Conservation (phyloP, 2,329 filamentous ascomycete genomes). For the Epichloe glyceriae region DNA sequence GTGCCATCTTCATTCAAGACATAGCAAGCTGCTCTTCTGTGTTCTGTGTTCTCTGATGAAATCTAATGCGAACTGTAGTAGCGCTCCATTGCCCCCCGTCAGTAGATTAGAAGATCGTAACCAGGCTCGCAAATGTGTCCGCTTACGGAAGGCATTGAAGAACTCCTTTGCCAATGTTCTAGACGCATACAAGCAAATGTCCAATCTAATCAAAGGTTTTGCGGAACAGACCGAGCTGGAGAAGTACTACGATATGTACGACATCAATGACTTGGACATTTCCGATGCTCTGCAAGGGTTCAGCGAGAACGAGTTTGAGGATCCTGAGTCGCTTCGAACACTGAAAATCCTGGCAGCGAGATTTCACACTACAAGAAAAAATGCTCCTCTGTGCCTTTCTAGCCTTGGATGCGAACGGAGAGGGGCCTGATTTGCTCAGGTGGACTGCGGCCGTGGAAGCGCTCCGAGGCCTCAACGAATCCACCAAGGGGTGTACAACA, state of each 20-base stretch:
- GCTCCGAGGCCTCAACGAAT: constrained; percentile 50
- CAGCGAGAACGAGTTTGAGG: constrained; percentile 57
- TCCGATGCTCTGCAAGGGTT: constrained; percentile 55
- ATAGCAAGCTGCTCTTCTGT: neutral
- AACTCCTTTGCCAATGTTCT: constrained; percentile 58
- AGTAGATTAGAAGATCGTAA: constrained; percentile 76
- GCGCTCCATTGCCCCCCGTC: constrained; percentile 80
- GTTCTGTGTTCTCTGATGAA: neutral
- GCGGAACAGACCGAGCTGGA: constrained; percentile 73
- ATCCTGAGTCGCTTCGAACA: constrained; percentile 63
- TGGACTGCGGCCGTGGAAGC: constrained; percentile 71
- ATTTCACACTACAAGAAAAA: constrained; percentile 69
- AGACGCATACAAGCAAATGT: constrained; percentile 58
- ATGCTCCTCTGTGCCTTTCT: constrained; percentile 81
- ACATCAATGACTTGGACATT: constrained; percentile 61
- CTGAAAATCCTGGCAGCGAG: constrained; percentile 73
- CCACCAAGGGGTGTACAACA: constrained; percentile 50
- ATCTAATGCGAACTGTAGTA: constrained; percentile 36
- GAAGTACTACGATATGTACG: constrained; percentile 85
- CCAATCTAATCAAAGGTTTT: constrained; percentile 54
- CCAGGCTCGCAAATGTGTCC: constrained; percentile 65
- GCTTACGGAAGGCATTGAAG: constrained; percentile 65
- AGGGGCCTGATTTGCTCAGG: constrained; percentile 60
- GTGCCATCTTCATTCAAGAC: constrained; percentile 18
- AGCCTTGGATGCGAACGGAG: constrained; percentile 71